phyloP scores from a whole-genome alignment of 768 basidiomycete species.

The Rubroboletus satanas region DNA sequence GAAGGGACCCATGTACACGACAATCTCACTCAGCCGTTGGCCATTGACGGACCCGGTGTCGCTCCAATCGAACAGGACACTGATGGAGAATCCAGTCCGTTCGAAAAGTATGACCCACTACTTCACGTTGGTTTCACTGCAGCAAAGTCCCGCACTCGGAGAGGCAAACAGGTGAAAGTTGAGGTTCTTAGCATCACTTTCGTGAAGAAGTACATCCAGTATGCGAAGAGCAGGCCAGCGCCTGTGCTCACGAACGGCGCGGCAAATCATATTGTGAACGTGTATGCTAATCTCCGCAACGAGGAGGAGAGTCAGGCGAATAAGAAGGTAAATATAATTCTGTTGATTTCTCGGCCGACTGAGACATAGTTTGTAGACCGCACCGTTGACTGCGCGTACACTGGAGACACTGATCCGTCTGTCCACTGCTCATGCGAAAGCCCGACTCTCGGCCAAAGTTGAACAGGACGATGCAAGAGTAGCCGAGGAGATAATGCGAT shows the following conservation, averaged over 20 bases:
- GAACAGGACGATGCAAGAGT: constrained; percentile 80
- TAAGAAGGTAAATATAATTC: constrained; percentile 51
- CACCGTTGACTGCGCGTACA: constrained; percentile 96
- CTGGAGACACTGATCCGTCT: constrained; percentile 98
- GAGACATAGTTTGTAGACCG: constrained; percentile 57
- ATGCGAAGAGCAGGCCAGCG: constrained; percentile 84
- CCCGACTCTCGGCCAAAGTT: constrained; percentile 82
- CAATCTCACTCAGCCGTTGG: constrained; percentile 80
- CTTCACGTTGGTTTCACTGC: constrained; percentile 78
- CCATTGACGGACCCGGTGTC: constrained; percentile 71
- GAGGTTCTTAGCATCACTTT: constrained; percentile 92
- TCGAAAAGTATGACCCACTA: constrained; percentile 95
- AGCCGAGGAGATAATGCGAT: constrained; percentile 94
- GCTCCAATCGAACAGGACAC: constrained; percentile 37
- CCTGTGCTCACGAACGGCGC: constrained; percentile 90
- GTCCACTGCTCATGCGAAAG: constrained; percentile 96
- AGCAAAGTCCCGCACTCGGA: constrained; percentile 47
- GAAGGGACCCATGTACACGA: constrained; percentile 92
- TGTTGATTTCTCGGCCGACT: background rate
- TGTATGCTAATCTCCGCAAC: constrained; percentile 89
- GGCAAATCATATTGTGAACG: constrained; percentile 88
- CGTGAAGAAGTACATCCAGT: constrained; percentile 98
- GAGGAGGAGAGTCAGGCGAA: constrained; percentile 83
- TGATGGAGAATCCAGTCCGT: constrained; percentile 57
- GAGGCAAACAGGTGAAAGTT: constrained; percentile 56